A percentile compares a stretch with the other conserved stretches of the same genome.
Evolutionary conservation across 495 filamentous ascomycete genomes (phyloP).

Genomic region (Aspergillus avenaceus): DNA sequence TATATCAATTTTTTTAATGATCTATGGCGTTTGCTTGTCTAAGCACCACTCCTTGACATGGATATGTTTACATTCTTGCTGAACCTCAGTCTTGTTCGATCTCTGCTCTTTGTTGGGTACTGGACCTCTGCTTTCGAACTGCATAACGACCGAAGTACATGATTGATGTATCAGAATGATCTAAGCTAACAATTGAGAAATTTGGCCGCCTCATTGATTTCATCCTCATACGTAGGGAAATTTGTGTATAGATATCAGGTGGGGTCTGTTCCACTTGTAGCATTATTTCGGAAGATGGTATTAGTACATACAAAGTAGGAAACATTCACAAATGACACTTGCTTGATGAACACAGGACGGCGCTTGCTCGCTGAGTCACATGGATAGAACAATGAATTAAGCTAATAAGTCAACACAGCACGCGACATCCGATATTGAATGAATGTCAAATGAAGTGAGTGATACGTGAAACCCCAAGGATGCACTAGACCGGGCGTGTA

Average conservation of each 20-base stretch:
- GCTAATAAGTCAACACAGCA: neutral
- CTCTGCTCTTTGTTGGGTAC: slow-evolving; percentile 9
- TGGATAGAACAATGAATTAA: neutral
- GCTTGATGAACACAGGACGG: no score
- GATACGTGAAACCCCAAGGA: no score
- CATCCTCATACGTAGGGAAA: neutral
- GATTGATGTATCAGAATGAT: slow-evolving; percentile 20
- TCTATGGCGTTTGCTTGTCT: slow-evolving; percentile 9
- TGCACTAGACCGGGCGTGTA: no score
- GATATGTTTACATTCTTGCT: neutral
- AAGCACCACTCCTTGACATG: slow-evolving; percentile 18
- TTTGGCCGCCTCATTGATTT: slow-evolving; percentile 40
- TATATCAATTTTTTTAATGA: slow-evolving; percentile 30
- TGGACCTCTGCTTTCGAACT: no score
- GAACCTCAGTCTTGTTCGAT: slow-evolving; percentile 14
- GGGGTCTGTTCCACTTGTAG: neutral
- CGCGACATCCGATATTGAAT: neutral
- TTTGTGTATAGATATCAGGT: no score
- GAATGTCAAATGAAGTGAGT: no score
- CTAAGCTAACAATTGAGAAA: slow-evolving; percentile 37
- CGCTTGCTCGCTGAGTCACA: neutral
- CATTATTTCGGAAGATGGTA: neutral
- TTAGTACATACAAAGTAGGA: no score
- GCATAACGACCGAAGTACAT: no score
- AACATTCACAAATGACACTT: no score